These are phyloP conservation scores for Candida michaelii DNA, from an alignment of 805 yeast genomes.

Conservation along the genomic window DNA sequence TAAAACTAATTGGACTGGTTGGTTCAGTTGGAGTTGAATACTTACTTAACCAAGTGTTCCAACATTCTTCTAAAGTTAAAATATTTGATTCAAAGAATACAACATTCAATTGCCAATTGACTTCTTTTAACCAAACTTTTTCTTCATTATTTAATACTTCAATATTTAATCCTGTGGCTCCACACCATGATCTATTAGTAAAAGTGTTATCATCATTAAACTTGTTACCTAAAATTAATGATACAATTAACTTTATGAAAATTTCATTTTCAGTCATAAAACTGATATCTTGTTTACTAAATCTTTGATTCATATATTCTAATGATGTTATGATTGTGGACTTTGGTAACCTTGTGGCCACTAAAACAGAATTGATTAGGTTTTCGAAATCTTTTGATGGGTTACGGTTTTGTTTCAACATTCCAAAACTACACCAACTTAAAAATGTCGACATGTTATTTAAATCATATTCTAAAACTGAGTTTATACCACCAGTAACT, in stretches of 20 bases:
- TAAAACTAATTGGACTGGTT: conserved; percentile 10
- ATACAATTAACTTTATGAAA: conserved; percentile 60
- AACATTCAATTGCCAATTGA: conserved; percentile 58
- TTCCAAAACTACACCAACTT: conserved; percentile 68
- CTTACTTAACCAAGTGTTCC: conserved; percentile 44
- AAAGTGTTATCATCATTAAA: conserved; percentile 96
- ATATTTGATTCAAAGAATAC: conserved; percentile 39
- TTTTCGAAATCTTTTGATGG: conserved; percentile 55
- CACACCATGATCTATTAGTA: conserved; percentile 92
- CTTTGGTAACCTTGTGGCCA: conserved; percentile 85
- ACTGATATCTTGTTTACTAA: conserved; percentile 25
- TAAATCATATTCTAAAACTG: conserved; percentile 77
- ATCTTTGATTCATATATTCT: conserved; percentile 71
- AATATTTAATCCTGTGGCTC: conserved; percentile 83
- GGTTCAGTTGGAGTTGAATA: conserved; percentile 16
- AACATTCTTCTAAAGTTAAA: conserved; percentile 43
- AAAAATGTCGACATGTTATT: conserved; percentile 77
- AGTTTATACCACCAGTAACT: conserved; percentile 70
- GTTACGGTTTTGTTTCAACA: conserved; percentile 51
- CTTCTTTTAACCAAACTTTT: conserved; percentile 61
- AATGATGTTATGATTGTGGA: conserved; percentile 78
- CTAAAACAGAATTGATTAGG: conserved; percentile 65
- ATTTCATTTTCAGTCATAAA: conserved; percentile 33
- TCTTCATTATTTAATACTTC: conserved; percentile 64
- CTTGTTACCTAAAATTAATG: conserved; percentile 85